Base-by-base conservation (phyloP, 208 protist species). In the Acanthamoeba sp. region DNA sequence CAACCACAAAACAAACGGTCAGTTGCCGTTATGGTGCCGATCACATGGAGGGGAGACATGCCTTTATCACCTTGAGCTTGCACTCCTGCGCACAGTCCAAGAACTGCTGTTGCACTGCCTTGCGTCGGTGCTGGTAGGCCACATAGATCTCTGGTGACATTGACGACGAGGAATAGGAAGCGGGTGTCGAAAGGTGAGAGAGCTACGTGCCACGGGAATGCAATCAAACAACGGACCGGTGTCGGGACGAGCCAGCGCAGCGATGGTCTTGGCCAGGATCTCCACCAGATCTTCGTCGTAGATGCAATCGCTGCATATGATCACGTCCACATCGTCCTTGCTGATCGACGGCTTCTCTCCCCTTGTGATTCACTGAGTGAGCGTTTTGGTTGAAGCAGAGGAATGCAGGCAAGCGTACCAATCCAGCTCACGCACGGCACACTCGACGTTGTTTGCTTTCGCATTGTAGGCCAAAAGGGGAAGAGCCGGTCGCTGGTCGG, bases 201-300 rank as follows among this genome's bases (percentile, higher is more conserved):
- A 69, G 18, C 16, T 69, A 18, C 55, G 55, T 16, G 10, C 10
- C 10, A 16, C 12, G 12, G 55, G 55, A 4, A 62, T 62, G 55
- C 4, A 50, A 50, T 14, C 4, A 62, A 2, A 27, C 55, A 27
- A 12, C 45, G 76, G 16, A 85, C 76, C 76, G 2, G 76, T 85
- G 45, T 85, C 76, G 42, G 76, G 76, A 18, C 76, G 76, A 32
- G 76, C 76, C 45, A 85, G 42, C 4, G 76, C 45, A 5, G 76
- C 76, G 76, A 85, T 85, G 76, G 76, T 85, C 38, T 57, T 55
- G 38, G 76, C 76, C 27, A 85, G 42, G 16, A 50, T 85, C 45
- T 85, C 76, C 76, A 85, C 76, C 18, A 85, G 76, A 18, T 85
- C 76, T 32, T 85, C 76, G 18, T 85, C 76, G 20, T 85, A 85